A percentile compares a stretch with the other conserved stretches of the same genome.
phyloP scores from a whole-genome alignment of 2,329 filamentous ascomycete genomes.

The Arthrobotrys sinensis region DNA sequence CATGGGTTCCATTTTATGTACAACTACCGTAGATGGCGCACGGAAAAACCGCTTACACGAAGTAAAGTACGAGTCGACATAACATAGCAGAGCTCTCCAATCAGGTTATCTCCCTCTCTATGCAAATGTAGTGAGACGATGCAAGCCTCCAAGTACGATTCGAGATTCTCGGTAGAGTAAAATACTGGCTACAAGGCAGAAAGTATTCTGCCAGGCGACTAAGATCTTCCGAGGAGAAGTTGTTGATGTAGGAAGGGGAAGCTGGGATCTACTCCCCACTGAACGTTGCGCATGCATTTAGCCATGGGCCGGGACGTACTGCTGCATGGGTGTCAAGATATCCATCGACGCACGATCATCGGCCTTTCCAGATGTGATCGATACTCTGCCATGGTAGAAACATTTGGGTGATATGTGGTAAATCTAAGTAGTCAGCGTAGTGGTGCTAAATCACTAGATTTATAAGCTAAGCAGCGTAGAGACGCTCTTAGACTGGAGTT shows the following conservation, averaged over 20 bases:
- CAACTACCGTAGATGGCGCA: slow-evolving; percentile 16
- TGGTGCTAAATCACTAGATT: background rate
- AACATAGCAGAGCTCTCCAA: slow-evolving; percentile 16
- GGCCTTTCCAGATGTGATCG: slow-evolving; percentile 7
- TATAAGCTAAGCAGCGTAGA: background rate
- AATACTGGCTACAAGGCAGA: background rate
- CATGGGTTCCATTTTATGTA: slow-evolving; percentile 10
- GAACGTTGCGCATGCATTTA: slow-evolving; percentile 8
- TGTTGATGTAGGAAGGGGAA: background rate
- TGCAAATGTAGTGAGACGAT: slow-evolving; percentile 35
- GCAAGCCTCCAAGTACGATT: slow-evolving; percentile 17
- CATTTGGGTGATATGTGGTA: background rate
- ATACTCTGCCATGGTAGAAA: slow-evolving; percentile 10
- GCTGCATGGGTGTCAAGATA: slow-evolving; percentile 19
- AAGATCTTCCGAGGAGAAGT: background rate
- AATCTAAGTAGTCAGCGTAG: background rate
- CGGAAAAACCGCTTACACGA: slow-evolving; percentile 4
- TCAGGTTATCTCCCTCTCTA: slow-evolving; percentile 1
- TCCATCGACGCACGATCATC: slow-evolving; percentile 11
- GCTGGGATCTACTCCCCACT: background rate
- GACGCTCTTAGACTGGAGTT: slow-evolving; percentile 20
- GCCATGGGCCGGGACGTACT: slow-evolving; percentile 6
- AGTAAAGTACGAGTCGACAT: background rate
- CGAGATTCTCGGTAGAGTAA: background rate
- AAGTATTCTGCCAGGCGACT: background rate